Base-by-base conservation (phyloP, 2,329 filamentous ascomycete species). In the Sordariomycetes sp. region DNA sequence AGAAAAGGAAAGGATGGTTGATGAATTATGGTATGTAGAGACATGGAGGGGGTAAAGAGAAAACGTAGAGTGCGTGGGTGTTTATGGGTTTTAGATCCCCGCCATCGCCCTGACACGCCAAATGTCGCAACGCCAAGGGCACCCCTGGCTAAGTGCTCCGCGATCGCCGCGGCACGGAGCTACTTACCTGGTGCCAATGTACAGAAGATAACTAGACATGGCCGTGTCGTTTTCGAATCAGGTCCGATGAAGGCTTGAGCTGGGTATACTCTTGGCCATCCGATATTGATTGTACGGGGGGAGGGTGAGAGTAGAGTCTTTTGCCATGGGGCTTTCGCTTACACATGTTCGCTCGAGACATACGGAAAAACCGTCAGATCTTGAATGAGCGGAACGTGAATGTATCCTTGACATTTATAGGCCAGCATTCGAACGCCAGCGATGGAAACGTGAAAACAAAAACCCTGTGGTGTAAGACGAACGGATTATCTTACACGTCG, bases 101-200 rank as follows among this genome's bases (percentile, higher is more conserved):
- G 12, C 17, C 24, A 45, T 53, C 50, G 50, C 51, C 22, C 55
- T 57, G 55, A 57, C 51, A 57, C 55, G 24, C 17, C 6, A 32
- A 53, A 48, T 53, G 55, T 57, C 55, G 36, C 55, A 57, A 45
- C 55, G 36, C 50, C 55, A 12, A n/a, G 13, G 20, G 22, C 22
- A 24, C 13, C 22, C 45, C 45, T 24, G 45, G 45, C 24, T 24
- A 12, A 4, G 20, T 4, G 20, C 22, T 7, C 45, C 22, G n/a
- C 12, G n/a, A 12, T 24, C 20, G 20, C 45, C 45, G n/a, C n/a
- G 28, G 28, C 28, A 45, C n/a, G n/a, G n/a, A 45, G 10, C 6
- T n/a, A 2, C 6, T n/a, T n/a, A n/a, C 13, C 17, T n/a, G 39
- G 39, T 17, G n/a, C 15, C 7, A 15, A 2, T 17, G 17, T 17